Evolutionary conservation across 805 yeast genomes (phyloP), one percentile per base, ranked within the genome.

Genomic region (Candida dajiaensis): DNA sequence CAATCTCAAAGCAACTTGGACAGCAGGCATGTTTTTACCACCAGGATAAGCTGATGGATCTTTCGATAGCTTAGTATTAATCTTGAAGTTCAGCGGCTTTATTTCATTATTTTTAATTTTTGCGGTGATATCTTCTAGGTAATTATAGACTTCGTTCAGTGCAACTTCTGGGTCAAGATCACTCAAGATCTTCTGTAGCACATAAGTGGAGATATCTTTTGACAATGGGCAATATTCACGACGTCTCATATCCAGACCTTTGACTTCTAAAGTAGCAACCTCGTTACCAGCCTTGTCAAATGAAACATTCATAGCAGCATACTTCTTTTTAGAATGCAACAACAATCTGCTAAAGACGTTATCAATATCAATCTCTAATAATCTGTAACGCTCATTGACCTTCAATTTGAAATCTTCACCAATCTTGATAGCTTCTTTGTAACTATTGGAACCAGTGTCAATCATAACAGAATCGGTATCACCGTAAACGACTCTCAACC

Each of bases 401-500:
- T 80, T 74, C 42, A 72, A 64, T 63, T 94, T 94, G 71, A 94
- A 92, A 42, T 83, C 83, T 42, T 82, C 83, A 26, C 98, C 99
- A 51, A 89, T 83, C 56, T 75, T 74, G 39, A 87, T 65, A 0
- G 98, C 96, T 40, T 87, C 96, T 22, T 68, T 65, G 63, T 76
- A 85, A 28, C 69, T 74, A 46, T 75, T 78, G 40, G 80, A 81
- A 25, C 89, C 89, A 3, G 98, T 89, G 65, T 92, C 95, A 63
- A 94, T 89, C 99, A 94, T 94, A 44, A 94, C 97, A 31, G 99
- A 94, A 72, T 94, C 99, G 0, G 99, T 94, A 70, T 94, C 99
- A 73, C 99, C 99, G 61, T 94, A 94, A 13, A 94, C 88, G 42
- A 95, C 98, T 46, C 88, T 73, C 49, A 94, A 72, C 0, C 85